Evolutionary conservation across 352 stramenopile genomes (phyloP).

Genomic region (Phytophthora hybrid): DNA sequence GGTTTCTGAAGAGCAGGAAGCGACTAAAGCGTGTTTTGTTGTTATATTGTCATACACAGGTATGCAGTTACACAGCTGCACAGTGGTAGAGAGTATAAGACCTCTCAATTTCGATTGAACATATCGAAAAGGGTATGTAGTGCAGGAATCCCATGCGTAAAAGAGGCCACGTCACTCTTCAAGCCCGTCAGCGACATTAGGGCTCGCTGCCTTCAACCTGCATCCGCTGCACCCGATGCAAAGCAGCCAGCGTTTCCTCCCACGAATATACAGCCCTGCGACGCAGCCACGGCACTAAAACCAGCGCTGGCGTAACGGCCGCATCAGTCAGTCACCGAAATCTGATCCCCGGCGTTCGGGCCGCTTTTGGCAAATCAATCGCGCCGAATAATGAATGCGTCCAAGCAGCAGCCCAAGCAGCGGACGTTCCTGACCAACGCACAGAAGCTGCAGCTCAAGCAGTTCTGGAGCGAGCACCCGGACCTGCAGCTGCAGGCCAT

Average conservation of each 20-base stretch:
- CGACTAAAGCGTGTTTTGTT: neutral
- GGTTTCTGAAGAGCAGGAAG: constrained; percentile 26
- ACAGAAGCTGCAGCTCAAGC: constrained; percentile 53
- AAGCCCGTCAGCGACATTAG: neutral
- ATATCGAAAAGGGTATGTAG: neutral
- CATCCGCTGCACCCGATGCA: neutral
- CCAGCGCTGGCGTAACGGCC: constrained; percentile 1
- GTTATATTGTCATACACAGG: constrained; percentile 6
- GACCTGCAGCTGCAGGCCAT: constrained; percentile 41
- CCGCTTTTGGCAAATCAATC: neutral
- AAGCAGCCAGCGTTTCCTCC: neutral
- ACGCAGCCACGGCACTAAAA: neutral
- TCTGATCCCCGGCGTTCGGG: constrained; percentile 35
- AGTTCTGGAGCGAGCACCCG: constrained; percentile 44
- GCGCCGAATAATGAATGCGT: neutral
- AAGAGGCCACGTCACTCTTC: constrained; percentile 20
- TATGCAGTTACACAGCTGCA: neutral
- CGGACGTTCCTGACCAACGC: constrained; percentile 51
- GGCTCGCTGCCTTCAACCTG: neutral
- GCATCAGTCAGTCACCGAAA: neutral
- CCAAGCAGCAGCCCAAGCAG: constrained; percentile 5
- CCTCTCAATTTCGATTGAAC: neutral
- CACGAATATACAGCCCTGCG: neutral
- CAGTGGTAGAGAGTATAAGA: too few species aligned
- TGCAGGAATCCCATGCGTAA: neutral